Percentiles rank a stretch among this genome's conserved stretches.
Conservation (phyloP, 441 rosid species). For the Corymbia calophylla region DNA sequence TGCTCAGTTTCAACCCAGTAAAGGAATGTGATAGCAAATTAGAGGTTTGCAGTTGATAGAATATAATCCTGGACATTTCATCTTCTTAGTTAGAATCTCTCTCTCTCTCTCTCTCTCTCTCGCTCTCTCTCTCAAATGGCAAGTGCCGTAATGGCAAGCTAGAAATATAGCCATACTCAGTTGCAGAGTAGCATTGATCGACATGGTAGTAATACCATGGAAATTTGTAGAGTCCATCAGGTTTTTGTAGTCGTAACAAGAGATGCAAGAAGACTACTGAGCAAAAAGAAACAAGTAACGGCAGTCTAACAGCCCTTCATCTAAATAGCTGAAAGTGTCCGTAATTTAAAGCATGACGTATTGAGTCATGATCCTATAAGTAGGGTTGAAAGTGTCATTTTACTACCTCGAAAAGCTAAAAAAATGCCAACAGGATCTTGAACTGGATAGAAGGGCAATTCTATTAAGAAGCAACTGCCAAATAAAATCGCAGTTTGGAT, state of each 20-base stretch:
- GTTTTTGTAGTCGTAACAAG: background rate
- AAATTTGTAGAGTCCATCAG: background rate
- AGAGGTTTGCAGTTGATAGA: background rate
- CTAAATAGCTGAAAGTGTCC: background rate
- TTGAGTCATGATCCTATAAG: background rate
- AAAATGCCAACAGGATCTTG: background rate
- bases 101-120: background rate
- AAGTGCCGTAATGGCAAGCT: background rate
- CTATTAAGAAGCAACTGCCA: background rate
- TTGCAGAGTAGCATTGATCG: background rate
- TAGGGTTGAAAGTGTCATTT: background rate
- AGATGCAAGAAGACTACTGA: background rate
- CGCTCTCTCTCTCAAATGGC: background rate
- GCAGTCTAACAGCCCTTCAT: background rate
- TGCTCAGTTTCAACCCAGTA: background rate
- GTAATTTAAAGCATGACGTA: background rate
- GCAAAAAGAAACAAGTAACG: background rate
- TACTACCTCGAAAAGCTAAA: background rate
- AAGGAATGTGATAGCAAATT: background rate
- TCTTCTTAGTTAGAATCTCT: background rate
- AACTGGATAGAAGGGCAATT: background rate
- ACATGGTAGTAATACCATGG: background rate
- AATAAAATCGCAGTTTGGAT: background rate
- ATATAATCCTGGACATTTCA: background rate
- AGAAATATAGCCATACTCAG: background rate